Base-by-base conservation (phyloP, 2,329 filamentous ascomycete genomes). In the Escovopsis sp. region DNA sequence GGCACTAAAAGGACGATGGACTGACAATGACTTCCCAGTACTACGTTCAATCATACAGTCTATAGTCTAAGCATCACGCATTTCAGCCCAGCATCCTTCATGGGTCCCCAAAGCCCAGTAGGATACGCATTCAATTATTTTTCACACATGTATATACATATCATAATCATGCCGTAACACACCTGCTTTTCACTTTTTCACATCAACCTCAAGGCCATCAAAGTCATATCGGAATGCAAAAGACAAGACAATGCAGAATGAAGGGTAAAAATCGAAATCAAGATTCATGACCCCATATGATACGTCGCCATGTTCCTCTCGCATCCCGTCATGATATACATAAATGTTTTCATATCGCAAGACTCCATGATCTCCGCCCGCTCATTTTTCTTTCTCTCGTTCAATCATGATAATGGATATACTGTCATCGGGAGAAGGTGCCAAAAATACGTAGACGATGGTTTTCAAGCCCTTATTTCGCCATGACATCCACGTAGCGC, bases 401-500 rank as follows among this genome's bases (percentile, higher is more conserved):
- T 44, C 46, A 46, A 37, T 33, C 36, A 33, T 15, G 10, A 19
- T 12, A 23, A 19, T 10, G 28, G 15, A 38, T 38, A 12, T 23
- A 38, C 32, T 4, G 32, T 15, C 15, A 15, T 15, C 15, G 15
- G 15, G 15, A 15, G 15, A 15, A 15, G 15, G 15, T 15, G 15
- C 15, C 15, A 15, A 15, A 15, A 15, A 15, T 15, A 15, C 15
- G 15, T 15, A 15, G 15, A 15, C 15, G 15, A 15, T 15, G 15
- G 15, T 15, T 15, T 15, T 15, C 15, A 15, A 15, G 15, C 15
- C n/a, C 34, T 48, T 63, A 73, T 55, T 85, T 80, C 9, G 82
- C 83, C 87, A 96, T 95, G 46, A 98, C 86, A 71, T 98, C 91
- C 28, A 98, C 80, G 68, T 98, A 98, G 26, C 88, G 71, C 28